Evolutionary conservation across 2,329 filamentous ascomycete species (phyloP).

Genomic region (Colletotrichum sp.): DNA sequence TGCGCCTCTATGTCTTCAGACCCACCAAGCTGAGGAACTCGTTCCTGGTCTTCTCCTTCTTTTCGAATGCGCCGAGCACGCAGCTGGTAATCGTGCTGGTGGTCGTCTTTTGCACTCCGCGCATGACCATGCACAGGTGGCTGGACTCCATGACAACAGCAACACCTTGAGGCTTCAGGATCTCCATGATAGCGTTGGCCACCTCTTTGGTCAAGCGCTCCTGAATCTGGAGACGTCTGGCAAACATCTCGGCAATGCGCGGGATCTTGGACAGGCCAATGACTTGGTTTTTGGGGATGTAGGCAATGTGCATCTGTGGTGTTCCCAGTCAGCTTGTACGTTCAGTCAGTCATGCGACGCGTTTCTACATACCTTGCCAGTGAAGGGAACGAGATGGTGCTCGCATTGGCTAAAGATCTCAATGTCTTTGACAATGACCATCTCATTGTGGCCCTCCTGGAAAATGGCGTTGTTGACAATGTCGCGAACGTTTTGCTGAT

Average conservation of each 20-base stretch:
- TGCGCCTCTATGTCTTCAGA: slow-evolving; percentile 49
- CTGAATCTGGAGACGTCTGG: slow-evolving; percentile 90
- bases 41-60: slow-evolving; percentile 90
- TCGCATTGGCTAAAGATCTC: slow-evolving; percentile 95
- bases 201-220: slow-evolving; percentile 97
- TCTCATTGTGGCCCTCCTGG: slow-evolving; percentile 94
- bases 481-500: slow-evolving; percentile 90
- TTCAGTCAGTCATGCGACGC: background rate
- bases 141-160: slow-evolving; percentile 97
- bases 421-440: slow-evolving; percentile 98
- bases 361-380: slow-evolving; percentile 73
- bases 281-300: slow-evolving; percentile 90
- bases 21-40: slow-evolving; percentile 87
- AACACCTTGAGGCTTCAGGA: slow-evolving; percentile 91
- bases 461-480: slow-evolving; percentile 95
- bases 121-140: slow-evolving; percentile 98
- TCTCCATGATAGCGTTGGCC: slow-evolving; percentile 89
- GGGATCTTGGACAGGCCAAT: slow-evolving; percentile 96
- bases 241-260: slow-evolving; percentile 96
- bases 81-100: slow-evolving; percentile 93
- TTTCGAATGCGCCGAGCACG: slow-evolving; percentile 95
- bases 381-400: slow-evolving; percentile 96
- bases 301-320: slow-evolving; percentile 93
- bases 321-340: background rate
- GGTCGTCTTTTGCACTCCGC: slow-evolving; percentile 92